Base-by-base conservation (phyloP, 1,284 basidiomycete genomes). In the Thelephora terrestris region DNA sequence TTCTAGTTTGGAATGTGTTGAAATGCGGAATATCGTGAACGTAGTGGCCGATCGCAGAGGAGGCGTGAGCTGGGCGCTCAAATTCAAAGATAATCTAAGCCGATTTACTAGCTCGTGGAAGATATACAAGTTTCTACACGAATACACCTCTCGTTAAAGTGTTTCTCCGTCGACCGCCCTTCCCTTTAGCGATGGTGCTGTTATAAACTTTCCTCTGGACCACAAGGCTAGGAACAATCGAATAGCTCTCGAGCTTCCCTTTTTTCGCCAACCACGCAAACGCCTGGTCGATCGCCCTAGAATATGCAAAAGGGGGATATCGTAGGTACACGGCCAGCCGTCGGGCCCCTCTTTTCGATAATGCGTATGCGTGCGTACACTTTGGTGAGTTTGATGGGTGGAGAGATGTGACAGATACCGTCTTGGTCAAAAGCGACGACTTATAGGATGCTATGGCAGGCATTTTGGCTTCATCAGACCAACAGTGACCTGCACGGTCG, bases 251-350 rank as follows among this genome's bases (percentile, higher is more conserved):
- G 34, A 85, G 52, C 36, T 76, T 67, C 6, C 70, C 69, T 46
- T 68, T 76, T 53, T 68, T 59, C 14, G 88, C 69, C 23, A 90
- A 71, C 78, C 83, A 87, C 1, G 80, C 70, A 21, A 83, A 66
- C 4, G 82, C 85, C 55, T 87, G 84, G 54, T 90, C 82, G 48
- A 86, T 71, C 0, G 85, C 81, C 9, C 87, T 78, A 2, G 84
- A 84, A 57, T 85, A 88, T 1, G 82, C 81, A 56, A 89, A 89
- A 0, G 74, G 78, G 18, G 78, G 68, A 53, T 80, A 66, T 0
- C 65, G 69, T 5, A 85, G 67, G 55, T 83, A 73, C 9, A 69
- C 64, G 2, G 78, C 63, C 6, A 83, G 65, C 16, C 72, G 70
- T 5, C 71, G 71, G 1, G 80, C 81, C 21, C 81, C 81, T 0